Base-by-base conservation (phyloP, 257 asterid genomes). In the Dorcoceras hygrometricum region DNA sequence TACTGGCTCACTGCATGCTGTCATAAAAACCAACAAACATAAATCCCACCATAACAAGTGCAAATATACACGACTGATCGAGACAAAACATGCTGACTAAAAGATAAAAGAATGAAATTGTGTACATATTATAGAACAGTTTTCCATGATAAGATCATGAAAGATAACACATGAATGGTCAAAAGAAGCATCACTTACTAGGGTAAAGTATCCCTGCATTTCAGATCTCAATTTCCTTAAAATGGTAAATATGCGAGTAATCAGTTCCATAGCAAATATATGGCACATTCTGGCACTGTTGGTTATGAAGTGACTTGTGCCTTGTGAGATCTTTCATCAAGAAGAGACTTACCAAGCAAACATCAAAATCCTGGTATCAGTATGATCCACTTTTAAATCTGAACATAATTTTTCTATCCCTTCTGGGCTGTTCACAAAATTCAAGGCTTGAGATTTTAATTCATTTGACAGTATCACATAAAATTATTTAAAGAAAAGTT, bases 161-260 rank as follows among this genome's bases (percentile, higher is more conserved):
- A 68, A 63, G 31, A 43, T 24, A 69, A 61, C 57, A 53, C 25
- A 28, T 46, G 18, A 32, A 54, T 19, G 73, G 4, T 27, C 34
- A 10, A 71, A 55, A 50, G 46, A 29, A 66, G 24, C 29, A 53
- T 60, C 18, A 31, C 82, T 75, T 80, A 90, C 97, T 88, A 75
- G 79, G 36, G 86, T 81, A 71, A 90, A 90, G 72, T 84, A 90
- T 60, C 97, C 97, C 74, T 90, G 97, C 81, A 75, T 90, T 80
- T 88, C 95, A 73, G 97, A 94, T 80, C 79, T 84, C 97, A 90
- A 81, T 85, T 86, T 90, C 97, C 97, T 90, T 62, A 23, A 43
- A 72, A 36, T 76, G 43, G 29, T 59, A 62, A 75, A 72, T 16
- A 61, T 69, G 51, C 65, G 36, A 58, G 51, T 57, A 36, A 20